phyloP scores from a whole-genome alignment of 2,329 filamentous ascomycete genomes.

The Zelopaecilomyces penicillatus region DNA sequence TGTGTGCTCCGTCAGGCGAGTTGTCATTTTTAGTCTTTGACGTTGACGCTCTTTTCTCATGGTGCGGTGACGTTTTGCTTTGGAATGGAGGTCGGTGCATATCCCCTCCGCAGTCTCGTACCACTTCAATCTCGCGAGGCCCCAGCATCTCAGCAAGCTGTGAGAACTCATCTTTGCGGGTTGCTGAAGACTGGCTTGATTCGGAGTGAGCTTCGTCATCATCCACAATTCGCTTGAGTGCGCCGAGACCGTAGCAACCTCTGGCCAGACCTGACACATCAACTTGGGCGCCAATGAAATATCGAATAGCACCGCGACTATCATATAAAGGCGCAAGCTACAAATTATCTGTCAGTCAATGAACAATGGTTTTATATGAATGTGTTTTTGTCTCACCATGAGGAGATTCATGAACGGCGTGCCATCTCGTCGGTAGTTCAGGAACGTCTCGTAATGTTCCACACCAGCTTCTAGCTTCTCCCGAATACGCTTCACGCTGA shows the following conservation, averaged over 20 bases:
- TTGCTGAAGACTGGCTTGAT: slow-evolving; percentile 8
- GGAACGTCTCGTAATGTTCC: slow-evolving; percentile 64
- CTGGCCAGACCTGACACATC: slow-evolving; percentile 62
- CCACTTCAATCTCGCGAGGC: slow-evolving; percentile 53
- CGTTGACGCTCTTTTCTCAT: slow-evolving; percentile 5
- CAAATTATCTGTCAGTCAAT: slow-evolving; percentile 45
- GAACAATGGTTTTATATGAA: slow-evolving; percentile 18
- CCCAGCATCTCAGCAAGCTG: slow-evolving; percentile 63
- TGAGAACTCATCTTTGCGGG: slow-evolving; percentile 51
- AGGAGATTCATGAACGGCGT: slow-evolving; percentile 71
- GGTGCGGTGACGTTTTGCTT: background rate
- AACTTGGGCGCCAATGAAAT: slow-evolving; percentile 63
- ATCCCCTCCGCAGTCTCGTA: slow-evolving; percentile 52
- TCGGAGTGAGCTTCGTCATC: slow-evolving; percentile 5
- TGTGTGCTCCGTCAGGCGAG: background rate
- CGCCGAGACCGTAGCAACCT: slow-evolving; percentile 57
- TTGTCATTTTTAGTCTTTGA: background rate
- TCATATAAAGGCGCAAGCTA: slow-evolving; percentile 55
- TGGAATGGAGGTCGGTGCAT: slow-evolving; percentile 41
- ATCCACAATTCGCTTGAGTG: slow-evolving; percentile 39
- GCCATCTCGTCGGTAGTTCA: slow-evolving; percentile 72
- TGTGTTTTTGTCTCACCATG: slow-evolving; percentile 38
- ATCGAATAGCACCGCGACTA: slow-evolving; percentile 56
- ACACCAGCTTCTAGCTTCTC: slow-evolving; percentile 54
- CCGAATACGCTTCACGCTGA: slow-evolving; percentile 53